A percentile compares a stretch with the other conserved stretches of the same genome.
Conservation (phyloP, 805 yeast genomes). For the Scheffersomyces amazonensis region DNA sequence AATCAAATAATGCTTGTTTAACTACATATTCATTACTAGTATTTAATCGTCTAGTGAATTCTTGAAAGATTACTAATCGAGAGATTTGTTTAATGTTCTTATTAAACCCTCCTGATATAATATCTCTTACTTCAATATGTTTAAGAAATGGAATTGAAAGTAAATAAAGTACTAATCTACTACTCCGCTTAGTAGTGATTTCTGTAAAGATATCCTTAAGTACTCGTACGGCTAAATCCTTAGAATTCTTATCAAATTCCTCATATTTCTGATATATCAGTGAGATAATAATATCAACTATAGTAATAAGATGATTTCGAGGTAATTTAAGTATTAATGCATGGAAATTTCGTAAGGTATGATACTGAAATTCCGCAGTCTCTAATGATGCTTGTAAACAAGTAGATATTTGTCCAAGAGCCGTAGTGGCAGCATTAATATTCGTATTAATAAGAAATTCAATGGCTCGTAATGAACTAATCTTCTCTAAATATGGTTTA, state of each 20-base stretch:
- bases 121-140: constrained; percentile 22
- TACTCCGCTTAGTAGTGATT: constrained; percentile 27
- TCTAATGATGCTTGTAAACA: constrained; percentile 80
- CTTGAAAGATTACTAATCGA: constrained; percentile 40
- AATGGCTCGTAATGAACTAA: constrained; percentile 70
- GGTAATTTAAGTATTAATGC: constrained; percentile 56
- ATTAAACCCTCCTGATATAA: constrained; percentile 12
- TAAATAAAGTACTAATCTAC: constrained; percentile 49
- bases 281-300: constrained; percentile 73
- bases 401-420: constrained; percentile 81
- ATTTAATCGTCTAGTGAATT: constrained; percentile 52
- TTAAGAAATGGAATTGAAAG: constrained; percentile 49
- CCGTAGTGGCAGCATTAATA: constrained; percentile 51
- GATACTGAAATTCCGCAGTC: constrained; percentile 53
- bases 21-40: constrained; percentile 71
- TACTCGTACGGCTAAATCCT: constrained; percentile 50
- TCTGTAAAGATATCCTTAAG: constrained; percentile 35
- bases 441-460: constrained; percentile 58
- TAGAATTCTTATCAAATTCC: constrained; percentile 46
- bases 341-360: constrained; percentile 68
- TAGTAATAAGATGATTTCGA: constrained; percentile 55
- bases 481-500: constrained; percentile 69
- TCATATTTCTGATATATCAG: constrained; percentile 68
- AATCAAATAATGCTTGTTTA: constrained; percentile 65
- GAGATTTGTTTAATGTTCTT: constrained; percentile 29